Evolutionary conservation across 2,329 filamentous ascomycete genomes (phyloP).

Genomic region (Fusarium piperis): DNA sequence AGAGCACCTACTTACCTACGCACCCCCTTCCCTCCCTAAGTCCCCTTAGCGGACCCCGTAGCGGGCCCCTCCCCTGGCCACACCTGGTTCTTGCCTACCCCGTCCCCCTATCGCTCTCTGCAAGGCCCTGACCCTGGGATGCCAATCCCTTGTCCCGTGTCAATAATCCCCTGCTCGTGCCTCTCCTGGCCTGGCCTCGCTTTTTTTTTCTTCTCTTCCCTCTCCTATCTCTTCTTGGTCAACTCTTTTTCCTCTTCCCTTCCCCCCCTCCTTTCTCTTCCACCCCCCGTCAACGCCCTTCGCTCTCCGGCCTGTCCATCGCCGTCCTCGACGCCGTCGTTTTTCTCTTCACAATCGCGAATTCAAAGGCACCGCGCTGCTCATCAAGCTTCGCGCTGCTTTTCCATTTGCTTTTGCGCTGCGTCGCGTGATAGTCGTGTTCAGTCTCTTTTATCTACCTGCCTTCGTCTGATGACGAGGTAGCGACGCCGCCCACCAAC

Average conservation of each 20-base stretch:
- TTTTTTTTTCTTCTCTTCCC: slow-evolving; percentile 41
- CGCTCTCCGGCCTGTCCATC: slow-evolving; percentile 41
- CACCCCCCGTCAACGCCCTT: slow-evolving; percentile 41
- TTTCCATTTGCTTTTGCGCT: slow-evolving; percentile 28
- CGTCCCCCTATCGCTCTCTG: slow-evolving; percentile 41
- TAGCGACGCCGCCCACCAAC: slow-evolving; percentile 28
- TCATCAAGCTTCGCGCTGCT: slow-evolving; percentile 32
- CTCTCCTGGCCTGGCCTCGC: slow-evolving; percentile 40
- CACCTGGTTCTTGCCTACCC: slow-evolving; percentile 17
- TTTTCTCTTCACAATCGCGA: slow-evolving; percentile 26
- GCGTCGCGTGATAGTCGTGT: slow-evolving; percentile 30
- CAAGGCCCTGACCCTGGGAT: slow-evolving; percentile 38
- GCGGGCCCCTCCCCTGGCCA: slow-evolving; percentile 29
- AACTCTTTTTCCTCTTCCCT: slow-evolving; percentile 36
- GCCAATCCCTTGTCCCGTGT: slow-evolving; percentile 44
- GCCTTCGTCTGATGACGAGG: slow-evolving; percentile 38
- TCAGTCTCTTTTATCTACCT: slow-evolving; percentile 32
- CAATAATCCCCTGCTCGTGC: slow-evolving; percentile 42
- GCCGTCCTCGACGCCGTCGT: slow-evolving; percentile 36
- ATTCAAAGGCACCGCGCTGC: slow-evolving; percentile 35
- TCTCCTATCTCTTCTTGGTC: slow-evolving; percentile 40
- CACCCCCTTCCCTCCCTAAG: slow-evolving; percentile 21
- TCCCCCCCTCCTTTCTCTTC: slow-evolving; percentile 36
- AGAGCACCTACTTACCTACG: not conserved
- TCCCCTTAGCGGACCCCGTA: slow-evolving; percentile 36